phyloP scores from a whole-genome alignment of 257 asterid species.

The Jaltomata sinuosa region DNA sequence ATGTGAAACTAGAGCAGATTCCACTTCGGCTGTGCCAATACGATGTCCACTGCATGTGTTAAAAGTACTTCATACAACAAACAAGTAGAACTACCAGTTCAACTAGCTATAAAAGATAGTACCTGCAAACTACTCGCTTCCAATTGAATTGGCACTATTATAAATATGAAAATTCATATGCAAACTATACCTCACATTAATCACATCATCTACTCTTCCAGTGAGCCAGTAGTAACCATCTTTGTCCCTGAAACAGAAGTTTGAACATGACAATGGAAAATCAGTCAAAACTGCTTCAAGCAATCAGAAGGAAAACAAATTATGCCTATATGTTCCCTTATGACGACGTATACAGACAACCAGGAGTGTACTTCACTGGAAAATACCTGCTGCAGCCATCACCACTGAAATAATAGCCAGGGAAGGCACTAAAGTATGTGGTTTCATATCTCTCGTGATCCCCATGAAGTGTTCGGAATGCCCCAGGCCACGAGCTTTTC shows the following conservation, averaged over 20 bases:
- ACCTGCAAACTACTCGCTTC: neutral
- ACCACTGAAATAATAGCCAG: conserved; percentile 96
- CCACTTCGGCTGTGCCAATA: conserved; percentile 98
- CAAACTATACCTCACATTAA: conserved; percentile 74
- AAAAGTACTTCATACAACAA: neutral
- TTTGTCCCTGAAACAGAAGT: conserved; percentile 51
- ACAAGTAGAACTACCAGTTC: neutral
- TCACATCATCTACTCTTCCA: conserved; percentile 98
- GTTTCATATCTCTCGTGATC: conserved; percentile 98
- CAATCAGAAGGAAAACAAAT: neutral
- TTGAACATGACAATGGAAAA: neutral
- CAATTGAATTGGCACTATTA: neutral
- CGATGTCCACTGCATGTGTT: conserved; percentile 72
- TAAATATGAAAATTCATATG: conserved; percentile 1
- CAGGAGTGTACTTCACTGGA: conserved; percentile 6
- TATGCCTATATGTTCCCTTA: neutral
- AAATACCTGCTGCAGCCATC: conserved; percentile 97
- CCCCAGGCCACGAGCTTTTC: conserved; percentile 95
- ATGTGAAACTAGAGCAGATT: conserved; percentile 97
- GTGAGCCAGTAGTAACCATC: conserved; percentile 99
- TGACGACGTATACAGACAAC: neutral
- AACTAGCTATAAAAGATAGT: neutral
- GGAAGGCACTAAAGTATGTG: conserved; percentile 95
- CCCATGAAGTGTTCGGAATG: conserved; percentile 88
- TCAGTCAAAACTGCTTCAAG: neutral